Evolutionary conservation across 2,329 filamentous ascomycete genomes (phyloP), one percentile per base, ranked within the genome.

Genomic region (Diaporthe eres): DNA sequence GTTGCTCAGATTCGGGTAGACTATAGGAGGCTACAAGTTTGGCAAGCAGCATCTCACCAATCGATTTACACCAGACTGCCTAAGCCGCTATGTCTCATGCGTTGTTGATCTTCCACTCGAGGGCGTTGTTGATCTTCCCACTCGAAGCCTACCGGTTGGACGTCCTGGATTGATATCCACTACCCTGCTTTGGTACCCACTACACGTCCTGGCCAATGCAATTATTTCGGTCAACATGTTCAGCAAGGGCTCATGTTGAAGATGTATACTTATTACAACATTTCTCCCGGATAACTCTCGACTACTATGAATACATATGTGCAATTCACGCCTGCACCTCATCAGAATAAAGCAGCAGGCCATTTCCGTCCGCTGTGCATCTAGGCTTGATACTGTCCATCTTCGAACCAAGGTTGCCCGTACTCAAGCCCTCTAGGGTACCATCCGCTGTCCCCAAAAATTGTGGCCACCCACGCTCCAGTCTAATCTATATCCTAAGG

Each of bases 401-500:
- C 15, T 28, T 28, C 28, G 49, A 49, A 55, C 65, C 34, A 42
- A 55, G 65, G 49, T 70, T 57, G 39, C 47, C 71, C 47, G n/a
- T 17, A 57, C 28, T 55, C 49, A 65, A 49, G 28, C 44, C 22
- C 28, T 71, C 68, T 60, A 71, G 28, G 19, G 22, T 13, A 42
- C 12, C 28, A 25, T 3, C 31, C 17, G 19, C 47, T 39, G 5
- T 44, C 34, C 19, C 72, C 28, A 8, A 34, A 22, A 47, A 5
- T 4, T 2, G 34, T 8, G 17, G 7, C 49, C 39, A n/a, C 22
- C 31, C 57, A 25, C 10, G 3, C 25, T 7, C 22, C 7, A 22
- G 13, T 60, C 22, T 13, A 73, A 55, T 22, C 57, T 17, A 3
- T 17, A 28, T 19, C 63, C 78, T 74, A 83, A 13, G 76, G 76